Conservation (phyloP, 495 filamentous ascomycete genomes). For the Penicillium pancosmium region DNA sequence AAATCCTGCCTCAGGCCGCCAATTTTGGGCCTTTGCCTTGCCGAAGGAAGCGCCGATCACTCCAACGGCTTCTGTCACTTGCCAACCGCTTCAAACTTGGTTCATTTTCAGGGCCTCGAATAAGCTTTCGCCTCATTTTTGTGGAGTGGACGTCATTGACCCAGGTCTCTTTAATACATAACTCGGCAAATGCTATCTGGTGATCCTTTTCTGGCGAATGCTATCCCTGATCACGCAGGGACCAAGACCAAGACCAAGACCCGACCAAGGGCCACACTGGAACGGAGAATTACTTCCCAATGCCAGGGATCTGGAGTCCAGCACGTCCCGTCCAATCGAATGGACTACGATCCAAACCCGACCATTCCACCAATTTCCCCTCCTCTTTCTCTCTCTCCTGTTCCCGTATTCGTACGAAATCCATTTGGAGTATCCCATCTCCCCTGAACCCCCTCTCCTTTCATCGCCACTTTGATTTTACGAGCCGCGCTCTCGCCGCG, state of each 20-base stretch:
- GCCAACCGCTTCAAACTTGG: not conserved
- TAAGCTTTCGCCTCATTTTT: constrained; percentile 1
- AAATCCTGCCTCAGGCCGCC: not conserved
- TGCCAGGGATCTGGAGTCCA: not conserved
- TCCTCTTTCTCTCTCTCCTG: not conserved
- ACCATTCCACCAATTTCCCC: not conserved
- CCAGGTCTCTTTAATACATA: not conserved
- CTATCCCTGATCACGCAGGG: not conserved
- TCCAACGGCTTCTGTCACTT: constrained; percentile 4
- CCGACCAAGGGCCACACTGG: not conserved
- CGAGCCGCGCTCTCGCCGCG: constrained; percentile 6
- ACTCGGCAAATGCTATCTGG: not conserved
- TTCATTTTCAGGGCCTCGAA: constrained; percentile 1
- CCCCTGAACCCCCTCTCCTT: not conserved
- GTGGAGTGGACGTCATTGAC: not conserved
- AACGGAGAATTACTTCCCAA: not conserved
- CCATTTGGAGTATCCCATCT: not conserved
- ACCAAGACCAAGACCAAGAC: not conserved
- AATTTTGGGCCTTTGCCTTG: not conserved
- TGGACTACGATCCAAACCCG: not conserved
- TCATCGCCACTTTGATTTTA: not conserved
- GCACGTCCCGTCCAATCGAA: constrained; percentile 2
- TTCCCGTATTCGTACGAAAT: not conserved
- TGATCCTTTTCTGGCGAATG: not conserved
- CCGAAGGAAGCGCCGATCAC: not conserved